A percentile compares a stretch with the other conserved stretches of the same genome.
phyloP scores from a whole-genome alignment of 179 eudicot species.

The Heliamphora ciliata region DNA sequence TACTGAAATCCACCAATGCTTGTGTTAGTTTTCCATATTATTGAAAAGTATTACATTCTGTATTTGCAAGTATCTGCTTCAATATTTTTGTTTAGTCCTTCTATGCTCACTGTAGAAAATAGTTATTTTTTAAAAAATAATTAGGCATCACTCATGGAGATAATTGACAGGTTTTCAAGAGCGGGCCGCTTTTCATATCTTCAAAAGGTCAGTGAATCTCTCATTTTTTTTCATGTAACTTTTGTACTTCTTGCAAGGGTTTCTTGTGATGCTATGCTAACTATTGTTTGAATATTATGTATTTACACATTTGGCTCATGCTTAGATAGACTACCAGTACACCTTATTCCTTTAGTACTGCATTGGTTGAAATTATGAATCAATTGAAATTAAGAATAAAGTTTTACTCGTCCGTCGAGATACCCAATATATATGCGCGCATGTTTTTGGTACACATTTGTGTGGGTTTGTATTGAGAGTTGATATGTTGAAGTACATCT shows the following conservation, averaged over 20 bases:
- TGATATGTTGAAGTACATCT: not conserved
- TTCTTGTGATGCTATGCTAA: not conserved
- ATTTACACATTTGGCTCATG: not conserved
- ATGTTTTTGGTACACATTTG: not conserved
- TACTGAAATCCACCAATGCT: not conserved
- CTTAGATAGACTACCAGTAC: not conserved
- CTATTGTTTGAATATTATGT: not conserved
- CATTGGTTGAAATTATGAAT: not conserved
- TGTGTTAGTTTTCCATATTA: not conserved
- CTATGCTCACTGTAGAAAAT: not conserved
- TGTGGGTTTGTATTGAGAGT: not conserved
- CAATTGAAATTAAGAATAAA: not conserved
- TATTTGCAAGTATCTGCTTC: not conserved
- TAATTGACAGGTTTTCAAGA: slow-evolving; percentile 74
- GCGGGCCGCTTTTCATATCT: slow-evolving; percentile 94
- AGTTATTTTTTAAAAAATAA: not conserved
- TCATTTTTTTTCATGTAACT: not conserved
- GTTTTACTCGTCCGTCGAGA: not conserved
- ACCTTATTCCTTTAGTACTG: not conserved
- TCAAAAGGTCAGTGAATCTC: slow-evolving; percentile 73
- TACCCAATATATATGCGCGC: not conserved
- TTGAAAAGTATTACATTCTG: not conserved
- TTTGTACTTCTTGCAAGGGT: not conserved
- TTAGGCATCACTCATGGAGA: not conserved
- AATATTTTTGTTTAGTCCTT: not conserved